Base-by-base conservation (phyloP, 2,329 filamentous ascomycete genomes). In the Alternaria dauci region DNA sequence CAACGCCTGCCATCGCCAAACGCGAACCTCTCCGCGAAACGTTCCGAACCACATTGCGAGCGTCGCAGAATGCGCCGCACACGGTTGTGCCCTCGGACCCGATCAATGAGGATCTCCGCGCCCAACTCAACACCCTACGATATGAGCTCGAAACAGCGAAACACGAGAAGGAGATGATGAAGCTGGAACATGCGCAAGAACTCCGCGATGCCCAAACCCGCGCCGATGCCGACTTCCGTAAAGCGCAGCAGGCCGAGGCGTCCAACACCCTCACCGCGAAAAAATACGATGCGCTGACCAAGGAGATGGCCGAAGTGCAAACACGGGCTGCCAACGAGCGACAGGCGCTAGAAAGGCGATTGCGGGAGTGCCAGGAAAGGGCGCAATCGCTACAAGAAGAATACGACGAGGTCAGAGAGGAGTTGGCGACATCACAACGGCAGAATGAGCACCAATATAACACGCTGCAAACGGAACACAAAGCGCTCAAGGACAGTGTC, bases 61-160 rank as follows among this genome's bases (percentile, higher is more conserved):
- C 81, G 55, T 82, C 81, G 8, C 78, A 74, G 43, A 76, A 73
- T 67, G 78, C 67, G 58, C 71, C 71, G 64, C 75, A 77, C 55
- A 76, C 73, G 4, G 71, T 78, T 16, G 71, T 76, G n/a, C 66
- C 78, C 46, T 71, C 79, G 28, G 81, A 83, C 57, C 73, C 77
- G 65, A 74, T 77, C 68, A 89, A 87, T 61, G 94, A 98, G 72
- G 90, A 94, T 66, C 84, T 98, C 26, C 94, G 94, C 73, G 92
- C 94, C 2, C 93, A 97, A 78, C 84, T 98, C 42, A 95, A 94
- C 63, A 92, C 93, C 0, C 82, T 97, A 52, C 90, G 89, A 63
- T 99, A 97, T 80, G 92, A 94, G 59, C 85, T 97, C 67, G 91
- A 93, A 71, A 94, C 91, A 18, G 82, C 92, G 54, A 94, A 94